Evolutionary conservation across 2,329 filamentous ascomycete species (phyloP).

Genomic region (Fusarium sp.): DNA sequence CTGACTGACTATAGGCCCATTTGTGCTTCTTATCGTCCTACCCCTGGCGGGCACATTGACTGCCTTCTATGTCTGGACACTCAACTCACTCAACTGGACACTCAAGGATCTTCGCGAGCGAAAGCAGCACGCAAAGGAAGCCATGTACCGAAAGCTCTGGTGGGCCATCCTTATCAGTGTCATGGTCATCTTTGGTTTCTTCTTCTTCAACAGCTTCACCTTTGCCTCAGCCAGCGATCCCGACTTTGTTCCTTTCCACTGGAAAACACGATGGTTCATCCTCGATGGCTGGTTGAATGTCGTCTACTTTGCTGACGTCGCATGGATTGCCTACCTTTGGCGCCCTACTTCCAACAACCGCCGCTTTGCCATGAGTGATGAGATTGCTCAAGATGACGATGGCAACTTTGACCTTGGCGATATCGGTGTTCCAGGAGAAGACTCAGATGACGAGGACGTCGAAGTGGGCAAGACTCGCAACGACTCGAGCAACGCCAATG

Average conservation of each 20-base stretch:
- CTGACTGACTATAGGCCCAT: conserved; percentile 68
- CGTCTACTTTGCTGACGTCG: conserved; percentile 93
- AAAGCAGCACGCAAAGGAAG: conserved; percentile 91
- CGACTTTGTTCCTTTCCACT: conserved; percentile 94
- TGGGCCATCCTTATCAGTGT: conserved; percentile 96
- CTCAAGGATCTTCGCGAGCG: conserved; percentile 96
- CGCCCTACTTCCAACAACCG: conserved; percentile 95
- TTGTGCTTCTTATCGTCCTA: conserved; percentile 92
- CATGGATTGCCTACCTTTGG: conserved; percentile 95
- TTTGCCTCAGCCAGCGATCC: conserved; percentile 87
- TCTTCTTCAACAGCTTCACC: conserved; percentile 97
- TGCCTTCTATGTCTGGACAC: conserved; percentile 97
- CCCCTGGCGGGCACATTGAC: conserved; percentile 92
- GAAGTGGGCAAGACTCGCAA: conserved; percentile 54
- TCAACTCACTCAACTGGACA: conserved; percentile 93
- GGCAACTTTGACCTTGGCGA: conserved; percentile 94
- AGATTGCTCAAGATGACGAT: conserved; percentile 98
- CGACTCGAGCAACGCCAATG: conserved; percentile 40
- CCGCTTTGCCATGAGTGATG: conserved; percentile 98
- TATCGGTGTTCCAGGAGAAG: conserved; percentile 76
- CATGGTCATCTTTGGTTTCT: conserved; percentile 95
- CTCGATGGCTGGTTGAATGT: conserved; percentile 97
- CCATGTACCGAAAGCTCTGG: conserved; percentile 99
- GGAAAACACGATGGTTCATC: conserved; percentile 97
- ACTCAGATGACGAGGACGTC: conserved; percentile 68